Base-by-base conservation (phyloP, 2,329 filamentous ascomycete genomes). In the Stromatinia cepivora region DNA sequence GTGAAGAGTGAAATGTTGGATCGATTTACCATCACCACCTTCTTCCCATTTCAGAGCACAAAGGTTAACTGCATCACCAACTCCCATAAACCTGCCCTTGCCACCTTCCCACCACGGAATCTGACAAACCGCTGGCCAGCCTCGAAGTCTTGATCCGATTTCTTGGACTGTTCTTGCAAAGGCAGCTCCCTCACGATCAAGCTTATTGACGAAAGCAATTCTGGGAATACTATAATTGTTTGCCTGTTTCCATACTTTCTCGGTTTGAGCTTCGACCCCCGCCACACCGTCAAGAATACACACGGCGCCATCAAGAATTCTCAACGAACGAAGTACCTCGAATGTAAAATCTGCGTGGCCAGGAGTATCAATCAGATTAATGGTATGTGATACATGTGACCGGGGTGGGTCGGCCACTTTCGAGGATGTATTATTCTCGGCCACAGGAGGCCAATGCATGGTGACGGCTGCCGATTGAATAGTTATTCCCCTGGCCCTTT, bases 281-380 rank as follows among this genome's bases (percentile, higher is more conserved):
- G 94, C 93, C 50, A 97, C 93, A 0, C 92, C 93, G 78, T 97
- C 93, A 10, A 97, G 88, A 76, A 97, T 94, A 76, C 93, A 97
- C n/a, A 97, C 90, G 1, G 93, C 93, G 7, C 93, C 93, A 77
- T 97, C 93, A 0, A 97, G 85, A 46, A 97, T 91, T 28, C 93
- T 89, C 9, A 98, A 83, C 45, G 94, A 98, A 17, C 95, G 88
- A 73, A 97, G 86, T 3, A 98, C 95, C 79, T 99, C 95, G 77
- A 98, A 98, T 0, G 94, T 93, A 76, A 99, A 99, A 79, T 99
- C 95, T 31, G 96, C 94, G 78, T 99, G 95, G 1, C 95, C 95
- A 2, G 95, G 95, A 0, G 95, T 98, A 79, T 99, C 95, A 71
- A 99, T 98, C 2, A 97, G 83, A 78, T 97, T 97, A 79, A 97